Evolutionary conservation across 352 stramenopile species (phyloP).

Genomic region (Phytophthora citricola): DNA sequence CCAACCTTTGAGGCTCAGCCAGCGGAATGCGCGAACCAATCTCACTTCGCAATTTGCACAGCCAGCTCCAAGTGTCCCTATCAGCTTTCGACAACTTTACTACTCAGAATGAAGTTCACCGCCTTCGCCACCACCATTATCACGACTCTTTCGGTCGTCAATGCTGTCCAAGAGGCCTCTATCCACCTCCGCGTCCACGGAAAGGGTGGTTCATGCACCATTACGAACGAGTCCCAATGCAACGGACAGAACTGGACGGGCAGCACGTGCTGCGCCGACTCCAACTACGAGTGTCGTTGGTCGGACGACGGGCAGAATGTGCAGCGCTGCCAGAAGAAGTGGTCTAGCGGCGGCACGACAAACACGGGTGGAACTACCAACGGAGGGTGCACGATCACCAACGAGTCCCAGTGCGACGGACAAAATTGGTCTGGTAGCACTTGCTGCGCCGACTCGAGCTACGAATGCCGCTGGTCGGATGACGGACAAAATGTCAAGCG

Average conservation of each 20-base stretch:
- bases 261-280: slow-evolving; percentile 3
- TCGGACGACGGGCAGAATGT: slow-evolving; percentile 13
- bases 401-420: slow-evolving; percentile 13
- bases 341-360: background rate
- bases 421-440: background rate
- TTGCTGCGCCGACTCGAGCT: background rate
- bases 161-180: slow-evolving; percentile 9
- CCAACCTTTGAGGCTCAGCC: background rate
- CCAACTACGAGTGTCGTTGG: background rate
- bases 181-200: slow-evolving; percentile 24
- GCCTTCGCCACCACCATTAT: slow-evolving; percentile 1
- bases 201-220: slow-evolving; percentile 27
- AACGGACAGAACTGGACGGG: slow-evolving; percentile 40
- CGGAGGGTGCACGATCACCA: slow-evolving; percentile 12
- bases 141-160: slow-evolving; percentile 2
- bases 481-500: slow-evolving; percentile 5
- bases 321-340: slow-evolving; percentile 13
- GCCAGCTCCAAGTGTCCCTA: slow-evolving; percentile 4
- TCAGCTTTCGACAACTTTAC: background rate
- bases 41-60: slow-evolving; percentile 23
- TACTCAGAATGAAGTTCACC: slow-evolving; percentile 23
- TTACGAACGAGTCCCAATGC: slow-evolving; percentile 43
- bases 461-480: slow-evolving; percentile 1
- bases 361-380: background rate
- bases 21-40: background rate